Evolutionary conservation across 352 stramenopile species (phyloP), one percentile per base, ranked within the genome.

Genomic region (Globisporangium barbulae): DNA sequence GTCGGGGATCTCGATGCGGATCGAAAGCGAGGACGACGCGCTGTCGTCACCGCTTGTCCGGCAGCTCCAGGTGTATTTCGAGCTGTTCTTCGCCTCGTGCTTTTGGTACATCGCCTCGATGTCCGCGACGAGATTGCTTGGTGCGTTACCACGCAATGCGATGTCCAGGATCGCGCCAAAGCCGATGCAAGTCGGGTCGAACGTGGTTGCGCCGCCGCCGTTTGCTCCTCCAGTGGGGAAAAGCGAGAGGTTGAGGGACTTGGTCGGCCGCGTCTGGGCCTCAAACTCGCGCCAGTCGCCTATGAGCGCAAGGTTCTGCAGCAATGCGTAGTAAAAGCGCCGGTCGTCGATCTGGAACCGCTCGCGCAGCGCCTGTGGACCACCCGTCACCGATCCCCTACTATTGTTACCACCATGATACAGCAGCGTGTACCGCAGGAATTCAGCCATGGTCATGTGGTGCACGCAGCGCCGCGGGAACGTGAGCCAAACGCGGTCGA

Each of bases 121-220:
- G 47, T 73, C 53, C 37, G 69, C 71, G 17, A 90, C 44, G 21
- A 91, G 60, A 19, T 71, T 61, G 21, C 73, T 62, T 13, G 85
- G 79, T 2, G 82, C 85, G 37, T 81, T 62, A n/a, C 66, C 48
- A n/a, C 70, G 52, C 25, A 81, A 47, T 2, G 75, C 77, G n/a
- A 90, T 71, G 69, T 91, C 82, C 25, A 93, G 66, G 39, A 93
- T 82, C 19, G 82, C 75, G 49, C 85, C 85, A 63, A 85, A 91
- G 5, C 85, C 85, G 55, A 91, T 88, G 22, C 67, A 75, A 49
- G 70, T 74, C 21, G 71, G 71, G 44, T 59, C 59, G 19, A 61
- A 63, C 31, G 17, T 61, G 68, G 2, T 50, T 62, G 35, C 13
- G 30, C 64, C 64, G 22, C 47, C 64, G 10, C 13, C 37, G 35